phyloP scores from a whole-genome alignment of 306 rosid species.

The Cajanus cajan region DNA sequence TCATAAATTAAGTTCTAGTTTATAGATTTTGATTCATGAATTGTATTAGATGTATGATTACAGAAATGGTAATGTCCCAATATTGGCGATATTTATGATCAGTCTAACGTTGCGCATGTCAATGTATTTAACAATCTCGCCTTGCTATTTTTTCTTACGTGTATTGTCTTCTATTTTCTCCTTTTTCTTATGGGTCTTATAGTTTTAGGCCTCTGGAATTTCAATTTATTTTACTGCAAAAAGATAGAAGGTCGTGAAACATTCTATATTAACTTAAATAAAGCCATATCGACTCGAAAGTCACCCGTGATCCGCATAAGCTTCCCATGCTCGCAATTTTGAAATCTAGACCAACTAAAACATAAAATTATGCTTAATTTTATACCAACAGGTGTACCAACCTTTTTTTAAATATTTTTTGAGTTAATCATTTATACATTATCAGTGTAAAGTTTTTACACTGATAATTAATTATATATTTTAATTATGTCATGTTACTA shows the following conservation, averaged over 20 bases:
- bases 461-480: too few species aligned
- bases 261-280: not conserved
- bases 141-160: not conserved
- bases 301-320: too few species aligned
- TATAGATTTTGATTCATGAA: constrained; percentile 38
- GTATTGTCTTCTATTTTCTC: not conserved
- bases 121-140: constrained; percentile 19
- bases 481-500: too few species aligned
- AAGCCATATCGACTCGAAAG: not conserved
- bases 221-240: not conserved
- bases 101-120: not conserved
- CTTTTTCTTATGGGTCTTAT: not conserved
- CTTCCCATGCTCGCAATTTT: too few species aligned
- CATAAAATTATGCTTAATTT: too few species aligned
- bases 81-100: not conserved
- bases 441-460: too few species aligned
- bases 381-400: too few species aligned
- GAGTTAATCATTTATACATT: too few species aligned
- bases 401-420: too few species aligned
- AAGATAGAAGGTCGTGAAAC: not conserved
- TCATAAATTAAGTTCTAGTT: constrained; percentile 27
- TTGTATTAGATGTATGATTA: constrained; percentile 32
- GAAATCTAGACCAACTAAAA: too few species aligned
- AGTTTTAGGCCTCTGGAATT: not conserved
- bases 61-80: constrained; percentile 27